Conservation (phyloP, 345 rosid species). For the Eucalyptus curtisii region DNA sequence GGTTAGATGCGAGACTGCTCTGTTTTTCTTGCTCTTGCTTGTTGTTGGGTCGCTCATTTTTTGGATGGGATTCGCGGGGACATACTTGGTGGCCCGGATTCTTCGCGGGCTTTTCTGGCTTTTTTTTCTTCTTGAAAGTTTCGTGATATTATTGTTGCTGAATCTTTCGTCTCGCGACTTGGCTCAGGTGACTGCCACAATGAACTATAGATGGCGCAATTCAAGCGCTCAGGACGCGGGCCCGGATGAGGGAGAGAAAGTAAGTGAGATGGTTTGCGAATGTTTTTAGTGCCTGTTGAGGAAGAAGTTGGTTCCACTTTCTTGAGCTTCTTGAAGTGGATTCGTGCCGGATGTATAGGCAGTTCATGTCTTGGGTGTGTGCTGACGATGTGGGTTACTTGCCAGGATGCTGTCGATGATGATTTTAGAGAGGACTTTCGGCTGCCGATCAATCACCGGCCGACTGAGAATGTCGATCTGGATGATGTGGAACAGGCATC, state of each 20-base stretch:
- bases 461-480: constrained; percentile 72
- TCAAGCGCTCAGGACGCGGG: not conserved
- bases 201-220: not conserved
- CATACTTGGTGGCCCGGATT: not conserved
- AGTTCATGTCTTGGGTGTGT: not conserved
- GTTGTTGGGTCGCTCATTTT: not conserved
- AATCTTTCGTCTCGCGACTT: not conserved
- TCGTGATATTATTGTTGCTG: not conserved
- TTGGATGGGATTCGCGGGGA: not conserved
- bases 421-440: constrained; percentile 65
- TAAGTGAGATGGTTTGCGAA: not conserved
- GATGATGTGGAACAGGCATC: constrained; percentile 93
- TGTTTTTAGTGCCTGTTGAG: not conserved
- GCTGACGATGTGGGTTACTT: not conserved
- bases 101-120: not conserved
- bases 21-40: not conserved
- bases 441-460: constrained; percentile 62
- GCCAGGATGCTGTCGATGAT: constrained; percentile 22
- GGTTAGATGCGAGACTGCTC: not conserved
- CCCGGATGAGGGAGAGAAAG: not conserved
- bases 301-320: not conserved
- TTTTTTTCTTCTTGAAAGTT: not conserved
- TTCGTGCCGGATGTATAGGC: not conserved
- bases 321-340: not conserved
- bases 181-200: not conserved